Conservation (phyloP, 106 monocot genomes). For the Triglochin maritima region DNA sequence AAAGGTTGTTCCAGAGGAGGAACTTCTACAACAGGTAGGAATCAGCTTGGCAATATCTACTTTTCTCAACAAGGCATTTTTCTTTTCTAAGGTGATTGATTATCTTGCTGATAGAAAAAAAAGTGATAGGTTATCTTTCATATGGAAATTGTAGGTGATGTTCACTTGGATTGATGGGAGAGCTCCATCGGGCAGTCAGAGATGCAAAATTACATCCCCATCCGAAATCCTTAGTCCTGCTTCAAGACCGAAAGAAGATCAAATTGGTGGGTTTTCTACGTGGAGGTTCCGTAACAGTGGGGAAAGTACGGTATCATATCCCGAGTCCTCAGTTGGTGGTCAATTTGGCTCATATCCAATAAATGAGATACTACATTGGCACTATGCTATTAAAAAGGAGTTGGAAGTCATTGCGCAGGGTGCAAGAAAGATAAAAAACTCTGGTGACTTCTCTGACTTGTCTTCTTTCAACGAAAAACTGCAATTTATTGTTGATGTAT, state of each 20-base stretch:
- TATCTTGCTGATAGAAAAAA: too few relatives aligned
- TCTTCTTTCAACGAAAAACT: conserved; percentile 69
- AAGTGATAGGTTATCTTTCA: neutral
- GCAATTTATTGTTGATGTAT: conserved; percentile 94
- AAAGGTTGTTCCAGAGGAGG: conserved; percentile 83
- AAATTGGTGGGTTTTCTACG: conserved; percentile 18
- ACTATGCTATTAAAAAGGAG: conserved; percentile 85
- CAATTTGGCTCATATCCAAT: conserved; percentile 49
- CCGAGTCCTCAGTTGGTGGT: conserved; percentile 15
- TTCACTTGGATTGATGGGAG: conserved; percentile 91
- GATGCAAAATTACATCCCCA: conserved; percentile 1
- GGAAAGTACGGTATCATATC: conserved; percentile 52
- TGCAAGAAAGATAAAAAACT: conserved; percentile 80
- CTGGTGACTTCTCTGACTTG: conserved; percentile 71
- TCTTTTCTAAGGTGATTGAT: too few relatives aligned
- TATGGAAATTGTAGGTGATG: conserved; percentile 65
- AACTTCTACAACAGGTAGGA: conserved; percentile 80
- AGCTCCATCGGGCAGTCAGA: conserved; percentile 1
- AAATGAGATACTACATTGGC: conserved; percentile 94
- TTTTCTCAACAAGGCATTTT: neutral
- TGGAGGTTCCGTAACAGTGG: conserved; percentile 28
- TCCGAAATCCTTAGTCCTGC: neutral
- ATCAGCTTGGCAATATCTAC: neutral
- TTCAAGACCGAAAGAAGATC: conserved; percentile 13
- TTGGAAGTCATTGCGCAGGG: conserved; percentile 67